These are phyloP conservation scores for Glarea lozoyensis DNA, from an alignment of 495 filamentous ascomycete genomes.

Conservation along the genomic window DNA sequence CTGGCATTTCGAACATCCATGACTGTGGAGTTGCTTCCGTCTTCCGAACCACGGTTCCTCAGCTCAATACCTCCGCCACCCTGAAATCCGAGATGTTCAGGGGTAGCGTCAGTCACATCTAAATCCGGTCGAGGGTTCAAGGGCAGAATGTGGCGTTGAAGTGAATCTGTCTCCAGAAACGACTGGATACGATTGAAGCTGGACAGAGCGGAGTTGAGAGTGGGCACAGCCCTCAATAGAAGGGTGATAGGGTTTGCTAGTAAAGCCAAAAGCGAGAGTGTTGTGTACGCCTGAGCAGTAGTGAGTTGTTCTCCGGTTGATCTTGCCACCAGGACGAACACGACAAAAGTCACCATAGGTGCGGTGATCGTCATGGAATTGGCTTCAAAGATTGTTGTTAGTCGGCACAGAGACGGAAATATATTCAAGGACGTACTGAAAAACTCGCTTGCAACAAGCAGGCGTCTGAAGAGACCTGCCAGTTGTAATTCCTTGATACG, in stretches of 20 bases:
- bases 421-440: background rate
- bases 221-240: slow-evolving; percentile 23
- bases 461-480: background rate
- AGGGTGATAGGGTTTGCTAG: slow-evolving; percentile 21
- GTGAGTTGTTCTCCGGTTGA: slow-evolving; percentile 3
- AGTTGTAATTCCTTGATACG: slow-evolving; percentile 13
- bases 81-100: background rate
- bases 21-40: background rate
- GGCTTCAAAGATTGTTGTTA: background rate
- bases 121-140: slow-evolving; percentile 15
- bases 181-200: slow-evolving; percentile 29
- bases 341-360: slow-evolving; percentile 26
- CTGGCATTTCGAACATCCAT: slow-evolving; percentile 19
- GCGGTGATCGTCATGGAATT: slow-evolving; percentile 24
- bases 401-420: background rate
- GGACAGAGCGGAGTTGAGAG: slow-evolving; percentile 17
- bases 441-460: background rate
- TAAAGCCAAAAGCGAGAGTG: slow-evolving; percentile 26
- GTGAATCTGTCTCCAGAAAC: slow-evolving; percentile 14
- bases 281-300: slow-evolving; percentile 24
- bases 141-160: background rate
- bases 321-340: slow-evolving; percentile 24
- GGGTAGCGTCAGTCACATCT: slow-evolving; percentile 18
- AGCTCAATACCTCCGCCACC: slow-evolving; percentile 22
- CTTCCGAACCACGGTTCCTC: background rate